Evolutionary conservation across 345 rosid genomes (phyloP).

Genomic region (Chamaenerion angustifolium): DNA sequence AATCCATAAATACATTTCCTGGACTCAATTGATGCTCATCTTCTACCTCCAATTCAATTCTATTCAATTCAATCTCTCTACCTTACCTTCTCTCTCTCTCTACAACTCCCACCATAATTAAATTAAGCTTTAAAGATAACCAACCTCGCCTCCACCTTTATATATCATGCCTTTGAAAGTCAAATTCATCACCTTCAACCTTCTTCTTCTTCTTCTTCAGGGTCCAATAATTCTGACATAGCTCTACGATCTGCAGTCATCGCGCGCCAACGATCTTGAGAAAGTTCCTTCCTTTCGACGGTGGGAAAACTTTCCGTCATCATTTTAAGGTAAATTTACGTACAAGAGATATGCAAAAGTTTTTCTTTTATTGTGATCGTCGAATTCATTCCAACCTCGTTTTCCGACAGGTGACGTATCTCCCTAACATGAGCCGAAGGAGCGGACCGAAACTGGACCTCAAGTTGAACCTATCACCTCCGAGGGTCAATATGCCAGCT

Average conservation of each 20-base stretch:
- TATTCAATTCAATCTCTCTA: constrained; percentile 23
- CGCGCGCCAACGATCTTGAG: constrained; percentile 1
- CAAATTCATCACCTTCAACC: too few species aligned
- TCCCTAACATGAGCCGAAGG: constrained; percentile 61
- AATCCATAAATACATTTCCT: constrained; percentile 36
- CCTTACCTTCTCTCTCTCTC: too few species aligned
- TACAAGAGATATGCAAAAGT: too few species aligned
- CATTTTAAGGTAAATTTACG: not conserved
- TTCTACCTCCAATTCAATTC: constrained; percentile 26
- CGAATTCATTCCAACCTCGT: too few species aligned
- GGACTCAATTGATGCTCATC: constrained; percentile 41
- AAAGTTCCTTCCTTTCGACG: too few species aligned
- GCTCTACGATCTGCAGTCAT: too few species aligned
- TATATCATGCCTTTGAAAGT: too few species aligned
- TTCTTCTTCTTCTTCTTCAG: too few species aligned
- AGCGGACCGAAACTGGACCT: constrained; percentile 64
- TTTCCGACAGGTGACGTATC: constrained; percentile 5
- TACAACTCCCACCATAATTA: constrained; percentile 29
- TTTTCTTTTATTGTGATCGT: too few species aligned
- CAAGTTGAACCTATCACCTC: constrained; percentile 83
- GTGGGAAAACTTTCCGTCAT: not conserved
- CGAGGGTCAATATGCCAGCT: constrained; percentile 30
- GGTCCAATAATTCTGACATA: too few species aligned
- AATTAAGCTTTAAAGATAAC: constrained; percentile 52
- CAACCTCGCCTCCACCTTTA: constrained; percentile 15